These are phyloP conservation scores for Penicillium glabrum DNA, from an alignment of 2,329 filamentous ascomycete genomes.

Conservation along the genomic window DNA sequence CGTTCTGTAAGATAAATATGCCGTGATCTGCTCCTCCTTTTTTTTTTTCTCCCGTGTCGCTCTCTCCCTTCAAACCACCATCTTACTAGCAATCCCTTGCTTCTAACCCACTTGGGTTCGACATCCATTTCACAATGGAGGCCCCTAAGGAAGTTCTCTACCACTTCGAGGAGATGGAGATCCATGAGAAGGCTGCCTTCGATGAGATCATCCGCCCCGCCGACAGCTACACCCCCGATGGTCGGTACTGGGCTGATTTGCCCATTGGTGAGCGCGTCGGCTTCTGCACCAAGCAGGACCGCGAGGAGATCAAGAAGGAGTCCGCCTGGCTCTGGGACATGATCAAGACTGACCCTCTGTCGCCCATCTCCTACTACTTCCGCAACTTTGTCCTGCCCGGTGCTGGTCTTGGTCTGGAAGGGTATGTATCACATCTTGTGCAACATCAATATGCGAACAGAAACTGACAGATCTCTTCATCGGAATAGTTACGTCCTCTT, in stretches of 20 bases:
- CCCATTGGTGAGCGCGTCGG: constrained; percentile 65
- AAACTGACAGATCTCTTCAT: background rate
- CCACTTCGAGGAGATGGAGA: constrained; percentile 52
- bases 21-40: background rate
- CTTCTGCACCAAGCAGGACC: constrained; percentile 75
- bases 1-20: background rate
- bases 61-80: background rate
- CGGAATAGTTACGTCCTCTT: constrained; percentile 58
- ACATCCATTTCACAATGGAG: constrained; percentile 9
- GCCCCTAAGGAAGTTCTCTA: constrained; percentile 35
- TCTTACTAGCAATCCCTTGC: background rate
- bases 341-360: constrained; percentile 82
- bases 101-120: background rate
- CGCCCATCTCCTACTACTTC: constrained; percentile 79
- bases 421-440: constrained; percentile 45
- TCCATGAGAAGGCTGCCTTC: constrained; percentile 65
- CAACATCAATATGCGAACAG: too few relatives aligned
- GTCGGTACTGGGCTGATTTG: constrained; percentile 91
- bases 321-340: constrained; percentile 67
- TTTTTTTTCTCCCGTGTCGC: background rate
- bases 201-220: constrained; percentile 79
- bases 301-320: constrained; percentile 68
- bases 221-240: constrained; percentile 78
- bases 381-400: constrained; percentile 88
- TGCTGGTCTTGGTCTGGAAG: constrained; percentile 87